These are phyloP conservation scores for Chaetomium fimeti DNA, from an alignment of 495 filamentous ascomycete genomes.

Conservation along the genomic window DNA sequence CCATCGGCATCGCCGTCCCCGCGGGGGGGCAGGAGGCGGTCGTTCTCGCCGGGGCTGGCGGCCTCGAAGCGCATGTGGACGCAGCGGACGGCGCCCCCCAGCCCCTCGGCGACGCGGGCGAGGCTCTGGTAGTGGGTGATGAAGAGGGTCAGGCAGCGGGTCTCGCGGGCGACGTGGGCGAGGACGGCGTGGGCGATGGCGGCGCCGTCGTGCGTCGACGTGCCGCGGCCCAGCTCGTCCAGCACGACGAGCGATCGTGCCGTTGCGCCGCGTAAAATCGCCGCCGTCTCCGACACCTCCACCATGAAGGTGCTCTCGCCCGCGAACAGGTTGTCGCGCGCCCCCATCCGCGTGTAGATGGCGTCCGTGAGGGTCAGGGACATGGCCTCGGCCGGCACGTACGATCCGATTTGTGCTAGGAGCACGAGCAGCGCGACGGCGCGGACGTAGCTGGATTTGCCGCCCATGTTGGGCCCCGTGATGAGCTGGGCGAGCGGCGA, in stretches of 20 bases:
- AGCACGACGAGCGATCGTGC: constrained; percentile 79
- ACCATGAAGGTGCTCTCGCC: constrained; percentile 98
- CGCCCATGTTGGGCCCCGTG: constrained; percentile 98
- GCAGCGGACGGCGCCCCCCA: constrained; percentile 62
- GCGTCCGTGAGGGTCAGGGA: constrained; percentile 80
- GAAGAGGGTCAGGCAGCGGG: constrained; percentile 78
- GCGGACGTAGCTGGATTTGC: constrained; percentile 92
- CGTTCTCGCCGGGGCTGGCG: not conserved
- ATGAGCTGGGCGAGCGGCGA: constrained; percentile 74
- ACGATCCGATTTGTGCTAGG: constrained; percentile 92
- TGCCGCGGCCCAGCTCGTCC: constrained; percentile 93
- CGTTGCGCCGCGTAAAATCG: constrained; percentile 86
- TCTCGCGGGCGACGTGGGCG: constrained; percentile 72
- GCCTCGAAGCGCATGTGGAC: constrained; percentile 84
- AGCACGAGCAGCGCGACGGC: constrained; percentile 88
- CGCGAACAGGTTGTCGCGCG: constrained; percentile 92
- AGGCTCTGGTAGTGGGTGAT: constrained; percentile 96
- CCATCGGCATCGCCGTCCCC: constrained; percentile 27
- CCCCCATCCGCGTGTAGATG: constrained; percentile 95
- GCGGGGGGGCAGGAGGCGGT: not conserved
- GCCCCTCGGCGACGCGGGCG: constrained; percentile 64
- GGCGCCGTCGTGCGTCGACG: constrained; percentile 90
- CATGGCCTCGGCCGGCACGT: constrained; percentile 78
- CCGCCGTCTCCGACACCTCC: constrained; percentile 85
- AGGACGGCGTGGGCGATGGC: constrained; percentile 94